Evolutionary conservation across 148 eudicot genomes (phyloP).

Genomic region (Camellia granthamiana): DNA sequence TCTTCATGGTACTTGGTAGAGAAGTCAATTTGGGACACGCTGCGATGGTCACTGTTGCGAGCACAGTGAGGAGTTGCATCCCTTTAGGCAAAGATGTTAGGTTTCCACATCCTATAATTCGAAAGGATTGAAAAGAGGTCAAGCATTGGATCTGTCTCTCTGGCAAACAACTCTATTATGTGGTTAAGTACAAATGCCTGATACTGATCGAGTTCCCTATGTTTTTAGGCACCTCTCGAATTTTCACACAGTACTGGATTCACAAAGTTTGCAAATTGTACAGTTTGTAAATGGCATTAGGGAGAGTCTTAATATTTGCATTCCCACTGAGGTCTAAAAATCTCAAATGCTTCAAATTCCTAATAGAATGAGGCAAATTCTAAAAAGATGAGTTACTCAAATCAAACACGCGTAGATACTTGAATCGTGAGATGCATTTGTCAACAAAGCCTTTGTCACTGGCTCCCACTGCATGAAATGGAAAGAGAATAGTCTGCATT

Average conservation of each 20-base stretch:
- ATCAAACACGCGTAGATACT: background rate
- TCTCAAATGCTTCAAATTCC: constrained; percentile 13
- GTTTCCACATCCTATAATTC: background rate
- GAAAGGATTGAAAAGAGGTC: background rate
- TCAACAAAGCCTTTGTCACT: background rate
- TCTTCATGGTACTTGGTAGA: too few species aligned
- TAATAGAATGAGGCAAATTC: background rate
- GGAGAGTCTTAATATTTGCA: background rate
- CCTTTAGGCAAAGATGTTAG: background rate
- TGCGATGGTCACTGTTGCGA: background rate
- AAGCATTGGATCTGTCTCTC: background rate
- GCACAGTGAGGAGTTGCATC: background rate
- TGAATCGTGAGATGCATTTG: constrained; percentile 8
- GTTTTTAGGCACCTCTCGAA: background rate
- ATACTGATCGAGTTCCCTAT: background rate
- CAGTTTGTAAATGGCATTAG: constrained; percentile 9
- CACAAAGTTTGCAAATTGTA: background rate
- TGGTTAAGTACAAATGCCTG: background rate
- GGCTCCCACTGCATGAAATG: background rate
- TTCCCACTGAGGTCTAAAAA: background rate
- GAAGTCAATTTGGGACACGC: background rate
- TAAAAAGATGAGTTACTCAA: background rate
- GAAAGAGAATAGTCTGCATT: background rate
- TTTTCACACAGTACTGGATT: background rate
- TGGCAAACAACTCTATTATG: constrained; percentile 3